Evolutionary conservation across 148 eudicot species (phyloP), one percentile per base, ranked within the genome.

Genomic region (Chenopodium album): DNA sequence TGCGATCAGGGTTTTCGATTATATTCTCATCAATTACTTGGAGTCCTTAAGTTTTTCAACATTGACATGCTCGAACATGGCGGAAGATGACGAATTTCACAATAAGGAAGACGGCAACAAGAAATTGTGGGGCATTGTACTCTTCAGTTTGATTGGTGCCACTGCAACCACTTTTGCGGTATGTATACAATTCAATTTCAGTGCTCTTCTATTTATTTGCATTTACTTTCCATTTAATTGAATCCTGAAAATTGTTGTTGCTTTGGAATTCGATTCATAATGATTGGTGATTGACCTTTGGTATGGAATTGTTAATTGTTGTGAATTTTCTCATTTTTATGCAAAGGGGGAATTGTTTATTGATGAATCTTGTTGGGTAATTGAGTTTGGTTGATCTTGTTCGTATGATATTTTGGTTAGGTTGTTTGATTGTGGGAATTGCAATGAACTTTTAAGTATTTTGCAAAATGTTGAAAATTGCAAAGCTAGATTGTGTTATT

Each of bases 61-160:
- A 65, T 73, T 79, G 76, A 75, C 59, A 76, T 82, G 84, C 83
- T 31, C 82, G 41, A 82, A 71, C 76, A 89, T 79, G 84, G 71
- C 32, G 20, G 73, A 68, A 28, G 81, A 77, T 77, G 84, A 46
- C n/a, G 85, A 78, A 6, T 60, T 59, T 73, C 56, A 68, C 29
- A 64, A 81, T 69, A 54, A 85, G 19, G 84, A 83, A 37, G 80
- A 87, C 13, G 88, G 83, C 47, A 86, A 84, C 31, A 87, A 79
- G 87, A 91, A 81, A 67, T 66, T 87, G 32, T 92, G 93, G 96
- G 94, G 96, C 23, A 85, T 92, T 84, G 78, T 88, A 22, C 22
- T 93, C 59, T 92, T 91, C 81, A 93, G 94, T 37, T 73, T 95
- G 76, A 90, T 93, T 41, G 98, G 98, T 78, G 98, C 96, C 64